Conservation (phyloP, 176 grass and related monocot genomes). For the Lolium multiflorum region DNA sequence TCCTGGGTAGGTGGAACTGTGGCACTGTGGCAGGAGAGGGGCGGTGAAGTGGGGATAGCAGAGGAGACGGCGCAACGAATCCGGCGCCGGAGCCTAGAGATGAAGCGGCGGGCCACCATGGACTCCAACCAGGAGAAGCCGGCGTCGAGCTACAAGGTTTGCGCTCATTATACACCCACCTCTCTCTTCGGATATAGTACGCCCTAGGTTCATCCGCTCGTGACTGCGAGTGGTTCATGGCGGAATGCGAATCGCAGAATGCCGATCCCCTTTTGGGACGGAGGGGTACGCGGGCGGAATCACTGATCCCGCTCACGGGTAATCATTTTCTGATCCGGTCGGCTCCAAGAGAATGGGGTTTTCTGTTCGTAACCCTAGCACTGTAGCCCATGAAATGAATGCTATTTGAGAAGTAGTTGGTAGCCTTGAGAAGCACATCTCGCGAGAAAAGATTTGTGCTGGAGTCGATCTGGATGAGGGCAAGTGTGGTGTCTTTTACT, state of each 20-base stretch:
- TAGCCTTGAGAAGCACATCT: not conserved
- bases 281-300: not conserved
- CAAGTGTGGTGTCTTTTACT: not conserved
- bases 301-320: not conserved
- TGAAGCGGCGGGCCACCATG: slow-evolving; percentile 35
- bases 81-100: not conserved
- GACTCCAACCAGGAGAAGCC: slow-evolving; percentile 4
- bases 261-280: not conserved
- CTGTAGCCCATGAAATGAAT: not conserved
- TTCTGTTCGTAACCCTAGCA: not conserved
- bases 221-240: not conserved
- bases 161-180: not conserved
- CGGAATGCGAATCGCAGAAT: not conserved
- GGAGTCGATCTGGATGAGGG: not conserved
- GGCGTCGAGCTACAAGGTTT: slow-evolving; percentile 35
- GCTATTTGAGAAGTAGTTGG: not conserved
- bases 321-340: not conserved
- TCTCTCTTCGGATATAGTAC: not conserved
- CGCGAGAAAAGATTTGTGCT: not conserved
- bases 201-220: not conserved
- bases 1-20: not conserved
- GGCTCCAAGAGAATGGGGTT: not conserved
- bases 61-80: not conserved
- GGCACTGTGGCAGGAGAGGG: not conserved
- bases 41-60: not conserved